phyloP scores from a whole-genome alignment of 2,329 filamentous ascomycete genomes.

The Claviceps fusiformis region DNA sequence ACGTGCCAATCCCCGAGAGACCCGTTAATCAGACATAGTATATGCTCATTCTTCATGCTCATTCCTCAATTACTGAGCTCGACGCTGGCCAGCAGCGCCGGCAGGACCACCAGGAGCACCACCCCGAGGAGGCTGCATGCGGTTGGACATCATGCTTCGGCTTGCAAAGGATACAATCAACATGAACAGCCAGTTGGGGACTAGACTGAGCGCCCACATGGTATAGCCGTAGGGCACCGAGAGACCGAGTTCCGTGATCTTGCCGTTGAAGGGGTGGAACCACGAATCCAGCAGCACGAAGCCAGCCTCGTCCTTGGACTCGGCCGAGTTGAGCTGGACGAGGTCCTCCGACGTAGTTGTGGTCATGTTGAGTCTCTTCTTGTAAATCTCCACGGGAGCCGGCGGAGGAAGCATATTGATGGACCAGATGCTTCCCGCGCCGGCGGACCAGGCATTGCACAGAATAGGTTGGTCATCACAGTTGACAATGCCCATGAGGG shows the following conservation, averaged over 20 bases:
- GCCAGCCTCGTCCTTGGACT: constrained; percentile 36
- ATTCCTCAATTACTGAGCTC: background rate
- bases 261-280: constrained; percentile 66
- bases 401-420: constrained; percentile 54
- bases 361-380: constrained; percentile 55
- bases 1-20: background rate
- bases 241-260: constrained; percentile 47
- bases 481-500: constrained; percentile 56
- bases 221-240: constrained; percentile 52
- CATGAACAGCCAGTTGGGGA: constrained; percentile 71
- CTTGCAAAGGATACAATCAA: constrained; percentile 59
- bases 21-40: background rate
- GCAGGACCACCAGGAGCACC: constrained; percentile 7
- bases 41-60: background rate
- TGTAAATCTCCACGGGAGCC: constrained; percentile 49
- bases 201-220: constrained; percentile 50
- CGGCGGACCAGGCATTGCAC: constrained; percentile 60
- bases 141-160: constrained; percentile 52
- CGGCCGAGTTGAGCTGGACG: constrained; percentile 41
- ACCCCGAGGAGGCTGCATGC: constrained; percentile 13
- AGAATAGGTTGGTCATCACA: constrained; percentile 63
- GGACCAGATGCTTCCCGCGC: constrained; percentile 51
- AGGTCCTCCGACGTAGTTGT: constrained; percentile 52
- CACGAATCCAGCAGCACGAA: constrained; percentile 42
- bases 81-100: constrained; percentile 3